A percentile compares a stretch with the other conserved stretches of the same genome.
phyloP scores from a whole-genome alignment of 2,329 filamentous ascomycete species.

The Alternaria tenuissima region DNA sequence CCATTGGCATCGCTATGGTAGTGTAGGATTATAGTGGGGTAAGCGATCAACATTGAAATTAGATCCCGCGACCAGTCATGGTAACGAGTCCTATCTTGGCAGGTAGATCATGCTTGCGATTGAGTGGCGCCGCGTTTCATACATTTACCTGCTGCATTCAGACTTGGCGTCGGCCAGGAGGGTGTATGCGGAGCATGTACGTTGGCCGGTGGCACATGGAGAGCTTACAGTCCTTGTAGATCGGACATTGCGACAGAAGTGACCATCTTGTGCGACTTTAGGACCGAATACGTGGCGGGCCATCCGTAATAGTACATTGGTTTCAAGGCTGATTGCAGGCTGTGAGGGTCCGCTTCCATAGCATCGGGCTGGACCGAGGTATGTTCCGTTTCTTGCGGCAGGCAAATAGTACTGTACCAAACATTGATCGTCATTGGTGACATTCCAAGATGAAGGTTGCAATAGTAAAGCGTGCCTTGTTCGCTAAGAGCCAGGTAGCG shows the following conservation, averaged over 20 bases:
- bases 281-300: conserved; percentile 9
- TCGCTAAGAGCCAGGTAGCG: conserved; percentile 8
- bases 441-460: conserved; percentile 16
- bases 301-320: conserved; percentile 11
- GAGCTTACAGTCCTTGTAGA: conserved; percentile 1
- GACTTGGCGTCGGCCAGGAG: conserved; percentile 19
- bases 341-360: conserved; percentile 7
- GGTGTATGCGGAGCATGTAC: background rate
- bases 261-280: conserved; percentile 19
- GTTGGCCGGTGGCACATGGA: conserved; percentile 10
- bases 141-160: conserved; percentile 40
- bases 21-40: conserved; percentile 16
- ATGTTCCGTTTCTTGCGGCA: background rate
- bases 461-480: conserved; percentile 4
- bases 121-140: conserved; percentile 23
- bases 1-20: conserved; percentile 12
- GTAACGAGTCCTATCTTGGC: conserved; percentile 39
- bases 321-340: conserved; percentile 11
- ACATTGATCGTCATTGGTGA: conserved; percentile 17
- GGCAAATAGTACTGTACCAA: background rate
- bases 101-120: conserved; percentile 32
- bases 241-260: conserved; percentile 14
- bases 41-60: conserved; percentile 37
- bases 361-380: conserved; percentile 5
- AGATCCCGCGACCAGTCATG: conserved; percentile 32